Conservation (phyloP, 495 filamentous ascomycete species). For the Physcia stellaris region DNA sequence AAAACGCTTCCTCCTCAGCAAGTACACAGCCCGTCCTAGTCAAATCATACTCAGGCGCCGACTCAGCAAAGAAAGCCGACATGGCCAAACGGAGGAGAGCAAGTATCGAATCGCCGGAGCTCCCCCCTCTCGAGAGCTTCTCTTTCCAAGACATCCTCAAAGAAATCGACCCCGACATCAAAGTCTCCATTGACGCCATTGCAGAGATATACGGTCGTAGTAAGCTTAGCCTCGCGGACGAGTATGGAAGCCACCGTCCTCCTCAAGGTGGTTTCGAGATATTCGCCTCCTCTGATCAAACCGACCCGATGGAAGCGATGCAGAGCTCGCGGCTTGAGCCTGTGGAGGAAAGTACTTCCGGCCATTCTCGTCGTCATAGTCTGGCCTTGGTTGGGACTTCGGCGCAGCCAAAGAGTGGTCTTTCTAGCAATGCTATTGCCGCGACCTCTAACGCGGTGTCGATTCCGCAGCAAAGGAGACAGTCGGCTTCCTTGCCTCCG, state of each 20-base stretch:
- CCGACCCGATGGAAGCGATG: slow-evolving; percentile 2
- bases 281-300: background rate
- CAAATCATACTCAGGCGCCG: slow-evolving; percentile 25
- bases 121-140: slow-evolving; percentile 40
- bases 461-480: too few species aligned
- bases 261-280: slow-evolving; percentile 43
- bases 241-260: slow-evolving; percentile 50
- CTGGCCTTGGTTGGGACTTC: slow-evolving; percentile 5
- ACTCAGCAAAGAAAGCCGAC: slow-evolving; percentile 7
- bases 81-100: slow-evolving; percentile 26
- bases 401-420: background rate
- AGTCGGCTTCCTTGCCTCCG: too few species aligned
- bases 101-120: slow-evolving; percentile 9
- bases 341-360: slow-evolving; percentile 8
- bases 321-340: slow-evolving; percentile 6
- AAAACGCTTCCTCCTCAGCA: background rate
- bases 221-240: slow-evolving; percentile 46
- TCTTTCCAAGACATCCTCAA: slow-evolving; percentile 46
- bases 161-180: slow-evolving; percentile 45
- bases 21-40: slow-evolving; percentile 31
- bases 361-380: slow-evolving; percentile 2
- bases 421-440: slow-evolving; percentile 4
- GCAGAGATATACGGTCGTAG: slow-evolving; percentile 51
- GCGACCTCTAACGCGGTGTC: too few species aligned
- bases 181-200: slow-evolving; percentile 43